Base-by-base conservation (phyloP, 257 asterid genomes). In the Hygrophila difformis region DNA sequence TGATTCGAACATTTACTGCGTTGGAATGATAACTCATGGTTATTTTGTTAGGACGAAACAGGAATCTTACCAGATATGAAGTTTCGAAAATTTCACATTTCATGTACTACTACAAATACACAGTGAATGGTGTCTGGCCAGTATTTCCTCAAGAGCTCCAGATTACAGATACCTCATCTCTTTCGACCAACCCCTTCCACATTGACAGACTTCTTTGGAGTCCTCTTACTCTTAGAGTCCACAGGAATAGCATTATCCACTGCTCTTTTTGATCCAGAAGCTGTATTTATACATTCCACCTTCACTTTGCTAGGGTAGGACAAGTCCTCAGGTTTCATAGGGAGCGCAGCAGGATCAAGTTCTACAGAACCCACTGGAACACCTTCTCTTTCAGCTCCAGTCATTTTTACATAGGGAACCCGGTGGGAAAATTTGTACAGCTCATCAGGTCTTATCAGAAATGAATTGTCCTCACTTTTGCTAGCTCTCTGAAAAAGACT, bases 351-450 rank as follows among this genome's bases (percentile, higher is more conserved):
- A 49, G 79, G 72, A 50, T 76, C 84, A 5, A 76, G 84, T 47
- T 76, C 91, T 59, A 63, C 68, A 2, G 83, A 71, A 28, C 83
- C 92, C 38, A 33, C 16, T 0, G 83, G 77, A 23, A 65, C 78
- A 17, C 72, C 85, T 44, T 42, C 58, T 43, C 62, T 68, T 43
- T 79, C 86, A 3, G 34, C 17, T 38, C 92, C 78, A 13, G 59
- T 52, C 86, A 80, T 70, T 56, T 58, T 61, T 47, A 49, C 62
- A 62, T 43, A 58, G 29, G 76, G 78, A 35, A 73, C 43, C 19
- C 40, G 18, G 55, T 80, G 82, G 14, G 92, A 76, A 64, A 80
- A 80, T 43, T 35, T 70, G 48, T 70, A 67, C 11, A 70, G 34
- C 51, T 70, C 68, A 14, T 18, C 24, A 0, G 68, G 68, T 17